phyloP scores from a whole-genome alignment of 768 basidiomycete genomes.

The Gyrodon lividus region DNA sequence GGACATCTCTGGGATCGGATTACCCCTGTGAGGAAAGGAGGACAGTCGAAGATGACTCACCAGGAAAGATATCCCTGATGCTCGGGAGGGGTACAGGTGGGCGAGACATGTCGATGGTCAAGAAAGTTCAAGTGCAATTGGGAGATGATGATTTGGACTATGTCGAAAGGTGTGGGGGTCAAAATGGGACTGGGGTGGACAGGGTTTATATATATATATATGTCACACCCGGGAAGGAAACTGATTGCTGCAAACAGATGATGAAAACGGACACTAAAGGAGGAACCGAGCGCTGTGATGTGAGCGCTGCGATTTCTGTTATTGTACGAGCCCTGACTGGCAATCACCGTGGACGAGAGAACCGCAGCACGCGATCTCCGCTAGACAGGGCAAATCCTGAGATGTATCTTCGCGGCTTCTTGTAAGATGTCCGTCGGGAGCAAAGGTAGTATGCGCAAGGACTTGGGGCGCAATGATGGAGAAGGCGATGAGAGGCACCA shows the following conservation, averaged over 20 bases:
- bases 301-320: constrained; percentile 4
- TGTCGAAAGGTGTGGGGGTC: constrained; percentile 1
- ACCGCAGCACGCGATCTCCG: constrained; percentile 17
- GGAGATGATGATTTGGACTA: background rate
- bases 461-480: background rate
- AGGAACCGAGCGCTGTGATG: constrained; percentile 25
- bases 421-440: background rate
- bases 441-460: background rate
- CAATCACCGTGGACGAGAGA: constrained; percentile 25
- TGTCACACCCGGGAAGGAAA: background rate
- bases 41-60: constrained; percentile 25
- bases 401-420: constrained; percentile 15
- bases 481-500: background rate
- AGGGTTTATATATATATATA: constrained; percentile 21
- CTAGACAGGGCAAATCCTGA: constrained; percentile 21
- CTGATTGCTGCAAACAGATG: constrained; percentile 11
- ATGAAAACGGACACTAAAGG: constrained; percentile 20
- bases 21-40: background rate
- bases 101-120: constrained; percentile 25
- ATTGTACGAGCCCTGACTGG: constrained; percentile 13
- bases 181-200: constrained; percentile 5
- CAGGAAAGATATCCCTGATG: constrained; percentile 57
- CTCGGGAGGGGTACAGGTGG: constrained; percentile 41
- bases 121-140: background rate
- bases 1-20: constrained; percentile 24